Evolutionary conservation across 371 early-diverging fungal species (phyloP).

Genomic region (Apophysomyces elegans): DNA sequence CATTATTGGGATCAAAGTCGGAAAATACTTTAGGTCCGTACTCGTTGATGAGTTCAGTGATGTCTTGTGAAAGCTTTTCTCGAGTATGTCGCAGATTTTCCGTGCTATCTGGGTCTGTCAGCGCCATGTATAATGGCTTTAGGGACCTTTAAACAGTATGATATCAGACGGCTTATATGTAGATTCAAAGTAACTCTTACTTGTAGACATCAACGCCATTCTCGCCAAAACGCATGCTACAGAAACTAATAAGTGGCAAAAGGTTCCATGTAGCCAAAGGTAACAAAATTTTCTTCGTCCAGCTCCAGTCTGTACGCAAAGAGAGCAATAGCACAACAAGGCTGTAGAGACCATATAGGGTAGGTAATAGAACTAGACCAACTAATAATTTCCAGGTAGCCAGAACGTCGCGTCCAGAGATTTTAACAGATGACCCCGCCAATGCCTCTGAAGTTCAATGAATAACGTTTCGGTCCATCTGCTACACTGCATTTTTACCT

Average conservation of each 20-base stretch:
- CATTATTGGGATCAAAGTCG: constrained; percentile 68
- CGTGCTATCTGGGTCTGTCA: constrained; percentile 63
- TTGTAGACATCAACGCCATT: constrained; percentile 87
- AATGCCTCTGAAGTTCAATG: constrained; percentile 70
- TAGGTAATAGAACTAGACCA: constrained; percentile 78
- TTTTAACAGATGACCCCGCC: constrained; percentile 89
- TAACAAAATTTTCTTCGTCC: constrained; percentile 34
- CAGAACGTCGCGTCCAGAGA: constrained; percentile 92
- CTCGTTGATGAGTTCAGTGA: constrained; percentile 83
- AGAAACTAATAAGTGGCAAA: constrained; percentile 78
- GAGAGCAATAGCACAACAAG: constrained; percentile 54
- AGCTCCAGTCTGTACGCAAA: constrained; percentile 40
- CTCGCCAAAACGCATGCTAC: constrained; percentile 87
- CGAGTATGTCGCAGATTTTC: constrained; percentile 68
- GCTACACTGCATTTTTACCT: constrained; percentile 39
- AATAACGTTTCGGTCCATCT: neutral
- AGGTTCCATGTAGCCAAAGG: constrained; percentile 63
- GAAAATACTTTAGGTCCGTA: constrained; percentile 87
- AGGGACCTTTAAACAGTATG: constrained; percentile 62
- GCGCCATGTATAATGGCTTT: constrained; percentile 80
- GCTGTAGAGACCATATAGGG: constrained; percentile 76
- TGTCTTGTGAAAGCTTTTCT: constrained; percentile 74
- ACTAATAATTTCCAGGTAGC: constrained; percentile 97
- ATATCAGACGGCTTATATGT: neutral
- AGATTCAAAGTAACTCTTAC: constrained; percentile 27